A percentile compares a stretch with the other conserved stretches of the same genome.
phyloP scores from a whole-genome alignment of 768 basidiomycete species.

The Leccinum uliginosum region DNA sequence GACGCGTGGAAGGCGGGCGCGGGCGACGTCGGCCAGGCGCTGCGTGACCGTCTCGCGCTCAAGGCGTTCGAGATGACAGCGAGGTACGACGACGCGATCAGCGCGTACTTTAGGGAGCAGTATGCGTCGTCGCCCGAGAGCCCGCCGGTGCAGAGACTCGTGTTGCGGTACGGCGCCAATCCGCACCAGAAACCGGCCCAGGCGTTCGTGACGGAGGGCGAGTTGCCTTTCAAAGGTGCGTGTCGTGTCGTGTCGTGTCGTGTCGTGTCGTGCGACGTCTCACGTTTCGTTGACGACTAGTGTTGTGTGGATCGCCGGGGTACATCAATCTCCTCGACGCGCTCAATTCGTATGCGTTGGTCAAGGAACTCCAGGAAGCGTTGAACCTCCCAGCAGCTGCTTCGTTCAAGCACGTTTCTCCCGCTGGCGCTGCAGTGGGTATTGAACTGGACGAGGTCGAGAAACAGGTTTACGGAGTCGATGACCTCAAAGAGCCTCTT shows the following conservation, averaged over 20 bases:
- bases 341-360: conserved; percentile 93
- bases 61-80: conserved; percentile 99
- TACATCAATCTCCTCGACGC: conserved; percentile 99
- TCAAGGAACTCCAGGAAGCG: conserved; percentile 87
- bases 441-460: conserved; percentile 76
- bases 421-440: conserved; percentile 94
- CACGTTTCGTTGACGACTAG: conserved; percentile 36
- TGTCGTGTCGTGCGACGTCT: neutral
- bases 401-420: conserved; percentile 99
- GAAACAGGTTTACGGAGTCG: conserved; percentile 93
- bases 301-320: conserved; percentile 89
- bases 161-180: conserved; percentile 93
- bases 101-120: conserved; percentile 93
- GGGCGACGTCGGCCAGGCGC: conserved; percentile 67
- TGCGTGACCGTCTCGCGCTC: conserved; percentile 79
- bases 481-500: conserved; percentile 87
- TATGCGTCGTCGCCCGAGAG: conserved; percentile 86
- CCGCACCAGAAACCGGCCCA: conserved; percentile 99
- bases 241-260: no score
- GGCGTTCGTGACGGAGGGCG: conserved; percentile 84
- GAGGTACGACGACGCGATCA: conserved; percentile 91
- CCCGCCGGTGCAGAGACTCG: conserved; percentile 74
- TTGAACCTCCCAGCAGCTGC: conserved; percentile 91
- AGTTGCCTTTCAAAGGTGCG: conserved; percentile 89
- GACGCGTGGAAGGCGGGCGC: conserved; percentile 68